A percentile compares a stretch with the other conserved stretches of the same genome.
These are phyloP conservation scores for Didymella pinodella DNA, from an alignment of 2,329 filamentous ascomycete species.

Conservation along the genomic window DNA sequence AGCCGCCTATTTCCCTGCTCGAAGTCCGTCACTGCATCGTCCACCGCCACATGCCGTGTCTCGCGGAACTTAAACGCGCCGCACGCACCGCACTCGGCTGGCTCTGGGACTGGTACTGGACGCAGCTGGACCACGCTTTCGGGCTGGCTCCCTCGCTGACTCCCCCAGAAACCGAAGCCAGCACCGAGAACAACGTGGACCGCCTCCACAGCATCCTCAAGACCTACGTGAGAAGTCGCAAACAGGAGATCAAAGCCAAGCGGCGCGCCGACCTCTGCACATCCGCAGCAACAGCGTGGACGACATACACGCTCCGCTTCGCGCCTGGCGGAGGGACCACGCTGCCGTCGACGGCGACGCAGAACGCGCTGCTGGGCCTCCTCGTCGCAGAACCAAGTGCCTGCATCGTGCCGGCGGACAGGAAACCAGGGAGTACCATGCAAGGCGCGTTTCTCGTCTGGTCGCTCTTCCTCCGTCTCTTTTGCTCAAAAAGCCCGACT, in stretches of 20 bases:
- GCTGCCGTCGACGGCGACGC: conserved; percentile 23
- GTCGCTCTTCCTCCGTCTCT: conserved; percentile 49
- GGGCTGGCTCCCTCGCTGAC: neutral
- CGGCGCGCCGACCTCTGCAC: conserved; percentile 7
- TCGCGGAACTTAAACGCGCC: conserved; percentile 75
- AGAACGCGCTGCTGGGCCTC: conserved; percentile 8
- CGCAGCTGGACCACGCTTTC: conserved; percentile 54
- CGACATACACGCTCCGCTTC: conserved; percentile 28
- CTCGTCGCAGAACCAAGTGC: neutral
- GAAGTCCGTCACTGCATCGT: conserved; percentile 90
- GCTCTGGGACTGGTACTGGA: conserved; percentile 93
- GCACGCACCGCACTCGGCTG: conserved; percentile 76
- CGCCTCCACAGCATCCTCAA: conserved; percentile 44
- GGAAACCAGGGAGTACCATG: conserved; percentile 47
- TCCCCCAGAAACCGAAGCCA: neutral
- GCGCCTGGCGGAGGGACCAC: conserved; percentile 1
- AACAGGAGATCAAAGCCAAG: conserved; percentile 41
- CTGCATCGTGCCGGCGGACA: conserved; percentile 47
- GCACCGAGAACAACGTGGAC: conserved; percentile 15
- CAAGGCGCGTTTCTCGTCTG: conserved; percentile 57
- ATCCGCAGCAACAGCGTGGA: conserved; percentile 30
- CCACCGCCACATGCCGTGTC: conserved; percentile 83
- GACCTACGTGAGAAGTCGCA: conserved; percentile 43
- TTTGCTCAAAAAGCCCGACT: conserved; percentile 44
- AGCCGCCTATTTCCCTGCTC: conserved; percentile 74